Conservation (phyloP, 768 basidiomycete genomes). For the Filobasidium wieringae region DNA sequence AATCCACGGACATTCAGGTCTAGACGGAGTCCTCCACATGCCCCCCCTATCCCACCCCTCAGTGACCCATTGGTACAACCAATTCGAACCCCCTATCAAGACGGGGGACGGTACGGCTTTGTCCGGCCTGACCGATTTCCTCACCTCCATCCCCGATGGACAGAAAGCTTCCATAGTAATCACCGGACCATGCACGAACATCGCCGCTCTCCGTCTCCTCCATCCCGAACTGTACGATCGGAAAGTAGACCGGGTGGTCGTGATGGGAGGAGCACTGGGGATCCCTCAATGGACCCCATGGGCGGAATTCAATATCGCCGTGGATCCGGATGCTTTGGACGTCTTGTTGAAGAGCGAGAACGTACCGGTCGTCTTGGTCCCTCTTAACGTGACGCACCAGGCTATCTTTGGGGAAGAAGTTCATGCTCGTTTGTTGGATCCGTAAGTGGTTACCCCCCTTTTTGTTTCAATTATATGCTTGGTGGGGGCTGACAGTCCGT, state of each 20-base stretch:
- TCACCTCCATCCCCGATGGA: background rate
- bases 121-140: background rate
- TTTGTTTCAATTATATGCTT: background rate
- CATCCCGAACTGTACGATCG: conserved; percentile 3
- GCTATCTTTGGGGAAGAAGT: conserved; percentile 6
- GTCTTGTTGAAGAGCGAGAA: conserved; percentile 6
- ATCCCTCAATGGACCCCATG: conserved; percentile 15
- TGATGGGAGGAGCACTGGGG: conserved; percentile 13
- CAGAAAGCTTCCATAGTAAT: conserved; percentile 9
- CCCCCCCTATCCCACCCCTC: conserved; percentile 4
- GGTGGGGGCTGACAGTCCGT: background rate
- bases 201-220: conserved; percentile 4
- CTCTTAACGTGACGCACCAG: conserved; percentile 12
- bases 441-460: background rate
- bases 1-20: conserved; percentile 10
- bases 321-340: conserved; percentile 11
- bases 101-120: background rate
- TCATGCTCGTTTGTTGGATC: conserved; percentile 9
- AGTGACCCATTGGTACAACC: conserved; percentile 4
- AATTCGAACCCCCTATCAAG: background rate
- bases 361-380: conserved; percentile 7
- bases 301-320: conserved; percentile 13
- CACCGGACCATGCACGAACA: conserved; percentile 13
- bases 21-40: conserved; percentile 5
- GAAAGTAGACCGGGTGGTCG: conserved; percentile 1